Conservation (phyloP, 345 rosid genomes). For the Carallia brachiata region DNA sequence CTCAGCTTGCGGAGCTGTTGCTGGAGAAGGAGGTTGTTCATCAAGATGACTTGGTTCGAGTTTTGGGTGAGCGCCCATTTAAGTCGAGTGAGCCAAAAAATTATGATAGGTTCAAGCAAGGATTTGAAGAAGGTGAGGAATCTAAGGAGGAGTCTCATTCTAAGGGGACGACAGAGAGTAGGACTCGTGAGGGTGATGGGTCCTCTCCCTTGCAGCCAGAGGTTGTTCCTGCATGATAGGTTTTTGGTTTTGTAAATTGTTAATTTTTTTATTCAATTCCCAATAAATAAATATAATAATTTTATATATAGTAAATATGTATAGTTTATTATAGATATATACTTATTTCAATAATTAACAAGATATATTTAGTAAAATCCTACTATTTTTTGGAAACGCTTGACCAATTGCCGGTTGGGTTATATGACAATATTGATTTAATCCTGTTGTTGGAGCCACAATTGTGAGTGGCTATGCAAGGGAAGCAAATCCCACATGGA, state of each 20-base stretch:
- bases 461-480: too few species aligned
- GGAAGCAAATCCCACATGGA: too few species aligned
- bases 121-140: slow-evolving; percentile 49
- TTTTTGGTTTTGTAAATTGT: background rate
- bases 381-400: too few species aligned
- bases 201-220: slow-evolving; percentile 59
- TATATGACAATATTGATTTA: too few species aligned
- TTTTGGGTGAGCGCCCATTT: slow-evolving; percentile 87
- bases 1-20: slow-evolving; percentile 74
- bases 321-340: background rate
- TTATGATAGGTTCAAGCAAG: slow-evolving; percentile 72
- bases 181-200: slow-evolving; percentile 47
- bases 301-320: too few species aligned
- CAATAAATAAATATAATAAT: too few species aligned
- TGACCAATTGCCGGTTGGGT: too few species aligned
- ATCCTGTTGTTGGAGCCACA: too few species aligned
- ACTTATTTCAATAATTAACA: too few species aligned
- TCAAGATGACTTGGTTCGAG: slow-evolving; percentile 63
- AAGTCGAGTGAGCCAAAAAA: slow-evolving; percentile 60
- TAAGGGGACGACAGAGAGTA: slow-evolving; percentile 25
- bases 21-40: slow-evolving; percentile 89
- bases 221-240: slow-evolving; percentile 52
- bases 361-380: too few species aligned
- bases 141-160: background rate
- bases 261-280: background rate